Base-by-base conservation (phyloP, 2,329 filamentous ascomycete genomes). In the Aspergillus glaucus region DNA sequence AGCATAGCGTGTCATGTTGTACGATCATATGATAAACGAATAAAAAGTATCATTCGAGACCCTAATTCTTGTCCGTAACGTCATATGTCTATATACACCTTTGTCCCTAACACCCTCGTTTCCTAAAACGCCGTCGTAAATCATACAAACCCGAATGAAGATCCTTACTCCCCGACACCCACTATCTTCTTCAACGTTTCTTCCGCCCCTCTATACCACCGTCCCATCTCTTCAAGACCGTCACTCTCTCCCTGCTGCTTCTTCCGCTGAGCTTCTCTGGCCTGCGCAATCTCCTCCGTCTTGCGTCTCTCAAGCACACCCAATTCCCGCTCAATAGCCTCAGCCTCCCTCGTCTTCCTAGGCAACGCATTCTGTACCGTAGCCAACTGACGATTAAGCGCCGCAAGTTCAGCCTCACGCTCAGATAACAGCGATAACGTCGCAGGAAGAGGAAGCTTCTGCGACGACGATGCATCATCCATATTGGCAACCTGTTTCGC, bases 401-500 rank as follows among this genome's bases (percentile, higher is more conserved):
- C 67, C 6, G 66, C 66, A 34, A 74, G 61, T 47, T 72, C 66
- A 3, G 62, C 64, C 47, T 71, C 66, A 9, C 68, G 66, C 47
- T 74, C 68, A 2, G 66, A 59, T 8, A 75, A 49, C 4, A 74
- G 60, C 4, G 59, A 58, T 51, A 69, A 50, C 1, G 72, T 75
- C 17, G 66, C 69, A 2, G 69, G 67, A 10, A 72, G 64, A 17
- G 69, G 62, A 19, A 71, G 62, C 19, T 65, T 70, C 45, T 70
- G 69, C 1, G 66, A 67, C 1, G 17, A 14, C 5, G 68, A 66
- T 1, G 64, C 62, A 10, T 52, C 58, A 74, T 77, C 72, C 84
- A 87, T 56, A 79, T 79, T 46, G 81, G 85, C 49, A 81, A 74
- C 62, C 79, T 80, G 50, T 76, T 77, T 52, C 85, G 71, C 62